These are phyloP conservation scores for Mangifera indica DNA, from an alignment of 345 rosid genomes.

Conservation along the genomic window DNA sequence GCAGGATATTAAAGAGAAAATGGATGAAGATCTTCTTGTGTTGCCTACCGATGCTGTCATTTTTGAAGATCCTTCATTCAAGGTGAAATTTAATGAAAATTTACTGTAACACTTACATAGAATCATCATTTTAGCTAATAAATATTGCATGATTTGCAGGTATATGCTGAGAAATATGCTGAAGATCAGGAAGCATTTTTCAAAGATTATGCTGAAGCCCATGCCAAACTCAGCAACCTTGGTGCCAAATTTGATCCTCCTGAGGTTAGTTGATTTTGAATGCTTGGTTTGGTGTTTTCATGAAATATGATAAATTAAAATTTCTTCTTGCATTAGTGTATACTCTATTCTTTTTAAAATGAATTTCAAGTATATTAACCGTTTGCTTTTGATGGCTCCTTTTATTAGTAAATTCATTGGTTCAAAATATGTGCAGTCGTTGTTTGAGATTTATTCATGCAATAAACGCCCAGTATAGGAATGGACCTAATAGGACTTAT, in stretches of 20 bases:
- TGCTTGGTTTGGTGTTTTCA: conserved; percentile 5
- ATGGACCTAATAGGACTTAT: background rate
- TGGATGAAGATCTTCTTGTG: conserved; percentile 75
- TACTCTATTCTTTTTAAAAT: background rate
- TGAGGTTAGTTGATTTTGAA: conserved; percentile 53
- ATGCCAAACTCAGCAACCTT: conserved; percentile 88
- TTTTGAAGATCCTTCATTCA: conserved; percentile 91
- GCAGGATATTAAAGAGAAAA: conserved; percentile 79
- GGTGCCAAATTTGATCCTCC: conserved; percentile 96
- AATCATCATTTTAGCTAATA: conserved; percentile 21
- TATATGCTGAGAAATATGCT: conserved; percentile 86
- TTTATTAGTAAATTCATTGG: too few species aligned
- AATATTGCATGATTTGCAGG: conserved; percentile 40
- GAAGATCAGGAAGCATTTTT: conserved; percentile 80
- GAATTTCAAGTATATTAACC: background rate
- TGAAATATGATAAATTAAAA: too few species aligned
- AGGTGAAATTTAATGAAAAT: conserved; percentile 39
- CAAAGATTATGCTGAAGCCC: conserved; percentile 95
- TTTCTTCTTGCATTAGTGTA: too few species aligned
- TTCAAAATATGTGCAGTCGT: too few species aligned
- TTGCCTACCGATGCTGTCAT: conserved; percentile 92
- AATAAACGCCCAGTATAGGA: too few species aligned
- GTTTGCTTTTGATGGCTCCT: background rate
- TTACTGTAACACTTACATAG: conserved; percentile 1
- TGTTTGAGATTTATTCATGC: too few species aligned